Percentiles rank a stretch among this genome's conserved stretches.
Conservation (phyloP, 768 basidiomycete species). For the Rhizopogon vesiculosus region DNA sequence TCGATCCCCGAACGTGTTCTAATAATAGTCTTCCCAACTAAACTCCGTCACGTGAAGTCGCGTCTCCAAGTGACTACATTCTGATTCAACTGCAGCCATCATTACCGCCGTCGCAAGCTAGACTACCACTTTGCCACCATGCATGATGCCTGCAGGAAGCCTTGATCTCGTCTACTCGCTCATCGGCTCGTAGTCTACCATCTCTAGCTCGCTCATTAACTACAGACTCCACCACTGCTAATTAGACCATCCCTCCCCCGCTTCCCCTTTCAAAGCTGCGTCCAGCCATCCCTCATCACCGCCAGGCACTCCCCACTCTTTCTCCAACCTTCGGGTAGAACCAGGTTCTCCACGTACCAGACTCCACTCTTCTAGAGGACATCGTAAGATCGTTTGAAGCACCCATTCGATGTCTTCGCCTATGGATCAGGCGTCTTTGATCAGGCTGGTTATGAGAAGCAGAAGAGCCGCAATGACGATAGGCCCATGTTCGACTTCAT, state of each 20-base stretch:
- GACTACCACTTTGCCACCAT: too few relatives aligned
- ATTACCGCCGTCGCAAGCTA: too few relatives aligned
- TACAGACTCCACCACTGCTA: slow-evolving; percentile 21
- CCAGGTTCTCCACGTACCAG: slow-evolving; percentile 75
- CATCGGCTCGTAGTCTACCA: slow-evolving; percentile 9
- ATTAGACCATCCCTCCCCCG: slow-evolving; percentile 22
- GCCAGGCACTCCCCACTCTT: slow-evolving; percentile 43
- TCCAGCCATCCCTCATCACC: slow-evolving; percentile 19
- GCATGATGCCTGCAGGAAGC: too few relatives aligned
- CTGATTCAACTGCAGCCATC: too few relatives aligned
- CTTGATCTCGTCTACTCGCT: too few relatives aligned
- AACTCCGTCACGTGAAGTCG: too few relatives aligned
- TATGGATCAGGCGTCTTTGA: slow-evolving; percentile 96
- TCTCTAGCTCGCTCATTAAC: slow-evolving; percentile 16
- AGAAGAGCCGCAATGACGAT: slow-evolving; percentile 23
- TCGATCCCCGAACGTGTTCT: too few relatives aligned
- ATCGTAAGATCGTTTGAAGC: slow-evolving; percentile 81
- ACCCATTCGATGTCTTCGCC: slow-evolving; percentile 91
- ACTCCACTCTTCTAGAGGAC: slow-evolving; percentile 73
- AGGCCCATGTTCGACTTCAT: slow-evolving; percentile 93
- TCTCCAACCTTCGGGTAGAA: slow-evolving; percentile 76
- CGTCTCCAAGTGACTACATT: too few relatives aligned
- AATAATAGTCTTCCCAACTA: too few relatives aligned
- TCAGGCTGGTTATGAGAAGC: slow-evolving; percentile 69
- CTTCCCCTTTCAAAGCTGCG: slow-evolving; percentile 29